phyloP scores from a whole-genome alignment of 2,329 filamentous ascomycete species.

The Nigrospora sphaerica region DNA sequence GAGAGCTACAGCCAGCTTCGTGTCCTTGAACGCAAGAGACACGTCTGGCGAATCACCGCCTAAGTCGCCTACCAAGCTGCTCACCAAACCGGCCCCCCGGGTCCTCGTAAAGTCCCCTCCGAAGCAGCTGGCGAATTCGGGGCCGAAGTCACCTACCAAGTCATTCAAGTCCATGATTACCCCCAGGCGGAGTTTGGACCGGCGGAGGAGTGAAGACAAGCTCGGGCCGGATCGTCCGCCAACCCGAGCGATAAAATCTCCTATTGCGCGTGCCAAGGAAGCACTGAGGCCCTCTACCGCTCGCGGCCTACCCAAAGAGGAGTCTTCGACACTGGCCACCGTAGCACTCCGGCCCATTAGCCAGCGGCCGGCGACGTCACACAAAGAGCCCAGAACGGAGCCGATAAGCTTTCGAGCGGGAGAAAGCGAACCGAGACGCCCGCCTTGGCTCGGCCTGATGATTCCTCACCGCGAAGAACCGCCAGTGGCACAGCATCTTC shows the following conservation, averaged over 20 bases:
- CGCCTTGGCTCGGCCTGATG: constrained; percentile 30
- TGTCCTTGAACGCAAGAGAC: constrained; percentile 17
- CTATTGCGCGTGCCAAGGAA: not conserved
- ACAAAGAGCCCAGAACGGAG: constrained; percentile 9
- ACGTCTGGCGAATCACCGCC: constrained; percentile 2
- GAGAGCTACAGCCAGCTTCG: constrained; percentile 10
- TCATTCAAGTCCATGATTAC: too few relatives aligned
- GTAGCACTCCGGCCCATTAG: constrained; percentile 10
- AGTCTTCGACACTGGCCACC: constrained; percentile 6
- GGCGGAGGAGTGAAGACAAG: too few relatives aligned
- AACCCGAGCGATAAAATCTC: not conserved
- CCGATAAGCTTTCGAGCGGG: constrained; percentile 8
- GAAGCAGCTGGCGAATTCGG: too few relatives aligned
- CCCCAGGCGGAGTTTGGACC: too few relatives aligned
- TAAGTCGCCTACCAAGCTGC: constrained; percentile 3
- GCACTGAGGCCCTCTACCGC: not conserved
- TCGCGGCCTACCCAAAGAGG: constrained; percentile 1
- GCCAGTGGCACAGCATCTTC: constrained; percentile 30
- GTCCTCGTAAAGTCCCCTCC: too few relatives aligned
- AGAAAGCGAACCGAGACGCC: constrained; percentile 10
- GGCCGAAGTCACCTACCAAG: too few relatives aligned
- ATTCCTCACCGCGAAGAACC: constrained; percentile 27
- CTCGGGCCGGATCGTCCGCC: too few relatives aligned
- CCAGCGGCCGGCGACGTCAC: constrained; percentile 7
- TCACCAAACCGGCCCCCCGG: not conserved